phyloP scores from a whole-genome alignment of 108 stramenopile species.

The Chaetoceros tenuissimus region DNA sequence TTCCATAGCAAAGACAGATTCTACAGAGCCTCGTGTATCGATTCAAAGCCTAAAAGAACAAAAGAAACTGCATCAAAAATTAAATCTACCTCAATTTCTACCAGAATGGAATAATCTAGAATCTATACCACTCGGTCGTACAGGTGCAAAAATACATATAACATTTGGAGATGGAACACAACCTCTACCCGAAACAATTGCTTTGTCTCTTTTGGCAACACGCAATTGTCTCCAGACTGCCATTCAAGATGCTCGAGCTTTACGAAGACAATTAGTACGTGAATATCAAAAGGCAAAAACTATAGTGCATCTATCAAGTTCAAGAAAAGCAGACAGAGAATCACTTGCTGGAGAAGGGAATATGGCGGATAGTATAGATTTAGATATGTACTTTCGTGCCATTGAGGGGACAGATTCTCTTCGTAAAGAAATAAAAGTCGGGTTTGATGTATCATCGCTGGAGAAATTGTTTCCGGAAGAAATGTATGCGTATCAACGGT shows the following conservation, averaged over 20 bases:
- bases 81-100: background rate
- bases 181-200: constrained; percentile 43
- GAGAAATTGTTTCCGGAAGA: constrained; percentile 65
- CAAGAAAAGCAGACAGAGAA: background rate
- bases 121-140: constrained; percentile 60
- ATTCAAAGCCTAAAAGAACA: constrained; percentile 2
- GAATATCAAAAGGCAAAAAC: constrained; percentile 18
- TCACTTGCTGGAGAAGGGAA: constrained; percentile 8
- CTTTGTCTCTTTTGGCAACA: constrained; percentile 46
- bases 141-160: constrained; percentile 64
- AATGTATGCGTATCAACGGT: constrained; percentile 65
- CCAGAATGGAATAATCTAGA: constrained; percentile 17
- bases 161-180: constrained; percentile 70
- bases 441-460: constrained; percentile 59
- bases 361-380: constrained; percentile 16
- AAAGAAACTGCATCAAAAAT: background rate
- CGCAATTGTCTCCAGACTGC: constrained; percentile 44
- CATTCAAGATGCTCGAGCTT: constrained; percentile 66
- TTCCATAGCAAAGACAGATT: background rate
- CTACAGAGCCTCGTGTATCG: background rate
- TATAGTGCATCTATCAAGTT: background rate
- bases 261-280: constrained; percentile 30
- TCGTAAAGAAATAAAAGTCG: constrained; percentile 33
- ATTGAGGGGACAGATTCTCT: constrained; percentile 31
- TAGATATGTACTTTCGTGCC: constrained; percentile 42